These are phyloP conservation scores for Acanthamoeba healyi DNA, from an alignment of 208 protist species.

Conservation along the genomic window DNA sequence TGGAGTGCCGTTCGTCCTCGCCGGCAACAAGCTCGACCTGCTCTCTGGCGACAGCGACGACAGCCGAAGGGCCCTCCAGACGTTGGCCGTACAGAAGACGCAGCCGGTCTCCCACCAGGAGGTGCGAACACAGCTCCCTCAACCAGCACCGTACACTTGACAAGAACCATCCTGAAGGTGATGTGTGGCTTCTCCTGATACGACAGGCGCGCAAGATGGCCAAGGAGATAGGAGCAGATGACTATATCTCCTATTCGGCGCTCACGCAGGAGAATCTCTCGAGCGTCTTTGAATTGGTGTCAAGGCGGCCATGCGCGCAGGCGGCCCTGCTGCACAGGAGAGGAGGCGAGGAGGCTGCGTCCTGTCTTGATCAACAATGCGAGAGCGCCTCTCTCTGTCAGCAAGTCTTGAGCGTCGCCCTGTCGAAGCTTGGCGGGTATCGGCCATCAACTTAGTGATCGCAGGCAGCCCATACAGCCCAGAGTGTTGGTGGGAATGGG, in stretches of 20 bases:
- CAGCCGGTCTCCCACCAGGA: not conserved
- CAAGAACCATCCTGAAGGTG: no score
- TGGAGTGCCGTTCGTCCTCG: constrained; percentile 83
- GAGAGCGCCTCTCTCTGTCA: no score
- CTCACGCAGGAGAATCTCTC: constrained; percentile 92
- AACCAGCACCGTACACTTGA: no score
- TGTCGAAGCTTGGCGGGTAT: no score
- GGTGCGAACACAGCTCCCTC: not conserved
- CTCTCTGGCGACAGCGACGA: constrained; percentile 79
- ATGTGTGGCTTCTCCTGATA: not conserved
- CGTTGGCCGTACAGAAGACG: not conserved
- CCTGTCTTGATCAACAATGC: not conserved
- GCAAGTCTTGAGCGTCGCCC: no score
- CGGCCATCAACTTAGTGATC: no score
- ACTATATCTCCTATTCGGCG: constrained; percentile 95
- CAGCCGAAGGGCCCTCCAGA: constrained; percentile 73
- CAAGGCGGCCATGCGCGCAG: constrained; percentile 76
- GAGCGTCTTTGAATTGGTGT: constrained; percentile 90
- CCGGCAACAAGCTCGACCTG: constrained; percentile 87
- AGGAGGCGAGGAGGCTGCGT: not conserved
- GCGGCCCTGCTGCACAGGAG: not conserved
- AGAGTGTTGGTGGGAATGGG: no score
- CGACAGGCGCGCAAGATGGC: constrained; percentile 86
- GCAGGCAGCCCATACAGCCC: no score
- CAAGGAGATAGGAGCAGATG: constrained; percentile 89